Evolutionary conservation across 2,329 filamentous ascomycete genomes (phyloP), one percentile per base, ranked within the genome.

Genomic region (Trichoderma semiorbis): DNA sequence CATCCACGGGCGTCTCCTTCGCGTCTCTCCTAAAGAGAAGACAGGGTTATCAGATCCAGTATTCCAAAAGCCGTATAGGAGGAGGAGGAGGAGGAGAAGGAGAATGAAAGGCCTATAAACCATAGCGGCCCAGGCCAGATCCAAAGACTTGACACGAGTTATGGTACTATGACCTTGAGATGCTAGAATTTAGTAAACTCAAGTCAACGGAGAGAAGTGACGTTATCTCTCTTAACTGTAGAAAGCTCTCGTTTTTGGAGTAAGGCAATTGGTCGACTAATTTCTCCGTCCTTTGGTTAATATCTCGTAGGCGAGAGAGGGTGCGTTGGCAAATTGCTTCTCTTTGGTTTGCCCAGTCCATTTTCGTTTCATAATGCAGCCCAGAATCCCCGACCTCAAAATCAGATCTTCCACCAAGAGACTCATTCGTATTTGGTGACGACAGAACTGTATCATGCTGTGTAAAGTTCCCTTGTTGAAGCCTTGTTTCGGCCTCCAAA

Each of bases 161-260:
- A 43, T 16, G 34, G 14, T 43, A 8, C 34, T 39, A 26, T 43
- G 60, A n/a, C 16, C 34, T 26, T 14, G 60, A 63, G 24, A 6
- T 63, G 21, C 14, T 28, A 8, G 14, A 7, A 28, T 24, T n/a
- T 63, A 36, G 26, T 43, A 36, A 63, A 28, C 34, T 63, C 21
- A 97, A 81, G 79, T 97, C 93, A 7, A 87, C 91, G 18, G 93
- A 84, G 85, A 93, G 97, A 18, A 96, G 83, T 1, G 89, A 88
- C 7, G 94, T 82, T 87, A 94, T 93, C 10, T 88, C 94, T 66
- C 93, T 86, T 28, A 97, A 82, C 62, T 91, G 85, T 60, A 95
- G 83, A 72, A 97, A 82, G 73, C 90, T 88, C 5, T 84, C 80
- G 75, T 90, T 90, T 71, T 90, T 89, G 34, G 90, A 89, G 77